These are phyloP conservation scores for Phycomyces blakesleeanus DNA, from an alignment of 192 early-diverging fungal species.

Conservation along the genomic window DNA sequence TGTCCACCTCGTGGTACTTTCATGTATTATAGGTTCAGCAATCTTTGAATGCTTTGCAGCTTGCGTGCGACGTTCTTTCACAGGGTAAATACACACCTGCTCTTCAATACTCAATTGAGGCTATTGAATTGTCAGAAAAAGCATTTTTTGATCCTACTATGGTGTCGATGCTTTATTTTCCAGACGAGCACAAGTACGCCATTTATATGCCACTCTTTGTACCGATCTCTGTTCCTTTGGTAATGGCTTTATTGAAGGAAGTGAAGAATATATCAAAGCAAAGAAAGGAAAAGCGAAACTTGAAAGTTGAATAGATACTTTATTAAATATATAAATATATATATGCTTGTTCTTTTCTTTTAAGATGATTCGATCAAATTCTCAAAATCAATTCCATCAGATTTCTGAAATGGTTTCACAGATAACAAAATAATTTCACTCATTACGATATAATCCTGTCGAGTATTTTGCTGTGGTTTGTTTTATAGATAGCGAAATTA, in stretches of 20 bases:
- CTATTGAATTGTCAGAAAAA: conserved; percentile 66
- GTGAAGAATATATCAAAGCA: conserved; percentile 33
- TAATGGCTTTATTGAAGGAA: conserved; percentile 53
- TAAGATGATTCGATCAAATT: no score
- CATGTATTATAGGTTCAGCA: conserved; percentile 14
- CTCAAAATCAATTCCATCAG: no score
- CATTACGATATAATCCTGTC: no score
- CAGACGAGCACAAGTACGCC: conserved; percentile 95
- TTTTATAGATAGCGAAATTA: no score
- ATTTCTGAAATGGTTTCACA: no score
- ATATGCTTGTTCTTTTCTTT: no score
- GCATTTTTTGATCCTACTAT: conserved; percentile 99
- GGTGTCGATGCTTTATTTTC: conserved; percentile 97
- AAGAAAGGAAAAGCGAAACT: neutral
- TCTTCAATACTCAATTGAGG: conserved; percentile 55
- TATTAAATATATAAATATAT: no score
- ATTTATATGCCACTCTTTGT: conserved; percentile 96
- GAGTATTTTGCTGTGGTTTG: no score
- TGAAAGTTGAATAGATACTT: no score
- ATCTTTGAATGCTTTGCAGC: conserved; percentile 38
- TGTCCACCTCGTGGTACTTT: no score
- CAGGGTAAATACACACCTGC: conserved; percentile 44
- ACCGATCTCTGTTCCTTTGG: conserved; percentile 73
- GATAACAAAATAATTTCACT: no score
- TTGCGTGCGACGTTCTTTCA: conserved; percentile 35